Conservation (phyloP, 345 rosid genomes). For the Geranium brycei region DNA sequence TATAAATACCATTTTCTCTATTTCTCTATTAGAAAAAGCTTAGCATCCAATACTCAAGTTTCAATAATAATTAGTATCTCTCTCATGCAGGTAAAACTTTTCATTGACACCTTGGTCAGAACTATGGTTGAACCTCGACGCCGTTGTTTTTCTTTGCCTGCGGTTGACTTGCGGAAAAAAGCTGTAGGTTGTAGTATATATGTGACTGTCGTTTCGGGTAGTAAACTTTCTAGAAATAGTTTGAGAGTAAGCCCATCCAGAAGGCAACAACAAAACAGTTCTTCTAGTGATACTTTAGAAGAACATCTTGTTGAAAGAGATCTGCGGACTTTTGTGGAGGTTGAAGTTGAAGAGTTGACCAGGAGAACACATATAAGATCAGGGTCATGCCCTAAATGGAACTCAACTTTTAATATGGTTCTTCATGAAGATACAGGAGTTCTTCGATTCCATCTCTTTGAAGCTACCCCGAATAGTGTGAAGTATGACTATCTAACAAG, state of each 20-base stretch:
- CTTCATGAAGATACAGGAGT: constrained; percentile 69
- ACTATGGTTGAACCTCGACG: constrained; percentile 95
- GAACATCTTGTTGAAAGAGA: constrained; percentile 35
- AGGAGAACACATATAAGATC: constrained; percentile 51
- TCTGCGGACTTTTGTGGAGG: constrained; percentile 78
- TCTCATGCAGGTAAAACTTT: constrained; percentile 48
- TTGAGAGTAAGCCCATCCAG: constrained; percentile 56
- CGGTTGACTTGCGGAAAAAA: constrained; percentile 65
- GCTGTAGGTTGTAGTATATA: constrained; percentile 69
- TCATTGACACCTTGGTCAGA: constrained; percentile 70
- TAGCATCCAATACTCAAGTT: not conserved
- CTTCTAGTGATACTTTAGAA: constrained; percentile 21
- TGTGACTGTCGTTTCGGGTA: constrained; percentile 70
- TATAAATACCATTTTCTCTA: too few species aligned
- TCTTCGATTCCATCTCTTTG: constrained; percentile 58
- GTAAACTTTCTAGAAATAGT: constrained; percentile 39
- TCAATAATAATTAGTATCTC: not conserved
- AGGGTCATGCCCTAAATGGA: constrained; percentile 66
- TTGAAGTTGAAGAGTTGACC: constrained; percentile 71
- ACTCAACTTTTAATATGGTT: constrained; percentile 83
- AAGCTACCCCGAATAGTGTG: constrained; percentile 43
- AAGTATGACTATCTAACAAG: constrained; percentile 61
- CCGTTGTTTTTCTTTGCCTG: constrained; percentile 61
- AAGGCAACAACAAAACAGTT: constrained; percentile 21
- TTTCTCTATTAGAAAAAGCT: not conserved